A percentile compares a stretch with the other conserved stretches of the same genome.
These are phyloP conservation scores for Larix sibirica DNA, from an alignment of 83 land plant species.

Conservation along the genomic window DNA sequence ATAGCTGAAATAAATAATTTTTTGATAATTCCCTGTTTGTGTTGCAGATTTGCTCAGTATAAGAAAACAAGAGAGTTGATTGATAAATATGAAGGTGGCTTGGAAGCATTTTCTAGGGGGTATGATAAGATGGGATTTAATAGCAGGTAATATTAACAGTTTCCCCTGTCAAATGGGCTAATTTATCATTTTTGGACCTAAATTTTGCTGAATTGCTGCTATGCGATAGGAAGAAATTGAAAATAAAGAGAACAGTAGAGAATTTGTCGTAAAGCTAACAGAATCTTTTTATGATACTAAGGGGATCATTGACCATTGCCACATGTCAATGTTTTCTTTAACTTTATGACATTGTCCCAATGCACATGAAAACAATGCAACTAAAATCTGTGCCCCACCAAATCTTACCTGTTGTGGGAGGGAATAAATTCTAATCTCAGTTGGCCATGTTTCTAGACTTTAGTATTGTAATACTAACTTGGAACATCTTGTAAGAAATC, in stretches of 20 bases:
- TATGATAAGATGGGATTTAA: constrained; percentile 88
- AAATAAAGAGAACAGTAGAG: background rate
- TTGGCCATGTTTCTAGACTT: background rate
- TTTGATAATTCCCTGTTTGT: background rate
- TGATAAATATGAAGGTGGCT: constrained; percentile 88
- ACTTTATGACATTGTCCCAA: background rate
- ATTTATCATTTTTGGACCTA: background rate
- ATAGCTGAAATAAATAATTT: background rate
- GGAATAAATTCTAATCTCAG: background rate
- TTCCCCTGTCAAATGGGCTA: background rate
- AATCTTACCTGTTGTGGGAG: background rate
- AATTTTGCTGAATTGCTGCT: too few relatives aligned
- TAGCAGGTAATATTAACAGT: constrained; percentile 53
- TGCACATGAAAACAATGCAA: background rate
- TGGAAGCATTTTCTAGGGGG: constrained; percentile 90
- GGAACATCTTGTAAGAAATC: background rate
- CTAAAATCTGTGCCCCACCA: background rate
- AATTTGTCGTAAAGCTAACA: background rate
- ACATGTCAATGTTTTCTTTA: background rate
- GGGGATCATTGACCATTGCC: background rate
- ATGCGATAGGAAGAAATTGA: background rate
- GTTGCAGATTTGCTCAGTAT: constrained; percentile 69
- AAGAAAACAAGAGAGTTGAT: constrained; percentile 60
- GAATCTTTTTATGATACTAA: background rate
- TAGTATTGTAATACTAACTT: background rate